These are phyloP conservation scores for Thielaviopsis populi DNA, from an alignment of 2,329 filamentous ascomycete genomes.

Conservation along the genomic window DNA sequence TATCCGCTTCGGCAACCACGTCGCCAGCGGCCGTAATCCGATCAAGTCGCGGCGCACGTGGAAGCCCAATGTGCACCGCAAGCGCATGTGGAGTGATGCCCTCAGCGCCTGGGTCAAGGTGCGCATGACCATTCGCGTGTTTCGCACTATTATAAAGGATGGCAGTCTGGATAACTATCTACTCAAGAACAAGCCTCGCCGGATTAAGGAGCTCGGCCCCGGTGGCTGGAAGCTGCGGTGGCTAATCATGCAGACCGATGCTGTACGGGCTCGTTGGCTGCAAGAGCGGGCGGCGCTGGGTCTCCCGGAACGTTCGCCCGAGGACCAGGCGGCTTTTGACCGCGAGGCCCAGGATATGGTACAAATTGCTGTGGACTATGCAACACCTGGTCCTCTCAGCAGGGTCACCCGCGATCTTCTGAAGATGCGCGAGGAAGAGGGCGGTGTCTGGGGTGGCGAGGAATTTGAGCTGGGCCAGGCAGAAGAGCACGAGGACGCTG, in stretches of 20 bases:
- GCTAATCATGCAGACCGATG: constrained; percentile 66
- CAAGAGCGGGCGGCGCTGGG: constrained; percentile 51
- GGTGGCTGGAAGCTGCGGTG: constrained; percentile 83
- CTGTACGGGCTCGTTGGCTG: constrained; percentile 50
- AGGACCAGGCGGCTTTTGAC: constrained; percentile 22
- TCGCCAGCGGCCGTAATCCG: constrained; percentile 52
- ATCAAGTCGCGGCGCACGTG: constrained; percentile 58
- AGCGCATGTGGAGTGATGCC: constrained; percentile 49
- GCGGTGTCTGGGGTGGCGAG: constrained; percentile 19
- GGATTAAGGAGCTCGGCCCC: constrained; percentile 75
- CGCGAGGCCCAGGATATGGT: constrained; percentile 28
- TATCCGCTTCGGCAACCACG: constrained; percentile 67
- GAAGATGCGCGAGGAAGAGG: constrained; percentile 26
- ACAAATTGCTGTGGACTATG: constrained; percentile 29
- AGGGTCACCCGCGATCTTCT: constrained; percentile 26
- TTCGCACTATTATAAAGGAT: constrained; percentile 58
- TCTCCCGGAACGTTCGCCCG: constrained; percentile 30
- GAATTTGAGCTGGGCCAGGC: constrained; percentile 35
- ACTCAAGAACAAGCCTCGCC: constrained; percentile 58
- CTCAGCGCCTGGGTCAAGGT: constrained; percentile 50
- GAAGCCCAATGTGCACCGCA: constrained; percentile 59
- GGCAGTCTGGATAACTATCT: constrained; percentile 89
- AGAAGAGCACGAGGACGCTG: constrained; percentile 25
- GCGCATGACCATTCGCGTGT: constrained; percentile 52
- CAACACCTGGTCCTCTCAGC: constrained; percentile 28